These are phyloP conservation scores for Taphrina confusa DNA, from an alignment of 1,139 yeast species.

Conservation along the genomic window DNA sequence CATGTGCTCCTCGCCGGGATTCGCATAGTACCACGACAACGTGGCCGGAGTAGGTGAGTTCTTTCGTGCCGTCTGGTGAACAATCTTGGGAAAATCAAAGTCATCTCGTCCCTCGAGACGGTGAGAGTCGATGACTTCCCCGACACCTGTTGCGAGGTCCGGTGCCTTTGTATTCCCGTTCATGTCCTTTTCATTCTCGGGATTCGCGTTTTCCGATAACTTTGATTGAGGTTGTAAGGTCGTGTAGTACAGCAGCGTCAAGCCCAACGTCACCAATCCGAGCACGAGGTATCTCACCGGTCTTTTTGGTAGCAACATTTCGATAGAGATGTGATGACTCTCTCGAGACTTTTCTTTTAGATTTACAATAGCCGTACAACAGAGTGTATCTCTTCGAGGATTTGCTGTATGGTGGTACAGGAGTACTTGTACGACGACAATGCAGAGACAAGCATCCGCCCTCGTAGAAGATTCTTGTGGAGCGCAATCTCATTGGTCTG, in stretches of 20 bases:
- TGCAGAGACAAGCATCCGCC: too few species aligned
- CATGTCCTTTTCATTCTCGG: slow-evolving; percentile 7
- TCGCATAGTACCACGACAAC: slow-evolving; percentile 29
- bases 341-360: too few species aligned
- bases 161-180: slow-evolving; percentile 29
- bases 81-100: slow-evolving; percentile 13
- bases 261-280: not conserved
- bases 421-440: too few species aligned
- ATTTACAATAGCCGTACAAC: too few species aligned
- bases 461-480: too few species aligned
- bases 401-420: too few species aligned
- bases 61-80: slow-evolving; percentile 19
- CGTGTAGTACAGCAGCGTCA: not conserved
- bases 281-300: not conserved
- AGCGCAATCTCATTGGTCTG: too few species aligned
- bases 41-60: slow-evolving; percentile 13
- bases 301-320: slow-evolving; percentile 1
- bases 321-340: too few species aligned
- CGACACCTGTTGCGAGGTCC: slow-evolving; percentile 24
- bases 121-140: slow-evolving; percentile 25
- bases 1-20: slow-evolving; percentile 20
- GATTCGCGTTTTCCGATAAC: slow-evolving; percentile 25
- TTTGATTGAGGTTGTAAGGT: not conserved
- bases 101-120: slow-evolving; percentile 16
- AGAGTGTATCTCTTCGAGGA: too few species aligned